A percentile compares a stretch with the other conserved stretches of the same genome.
Evolutionary conservation across 2,329 filamentous ascomycete genomes (phyloP).

Genomic region (Colletotrichum phormii): DNA sequence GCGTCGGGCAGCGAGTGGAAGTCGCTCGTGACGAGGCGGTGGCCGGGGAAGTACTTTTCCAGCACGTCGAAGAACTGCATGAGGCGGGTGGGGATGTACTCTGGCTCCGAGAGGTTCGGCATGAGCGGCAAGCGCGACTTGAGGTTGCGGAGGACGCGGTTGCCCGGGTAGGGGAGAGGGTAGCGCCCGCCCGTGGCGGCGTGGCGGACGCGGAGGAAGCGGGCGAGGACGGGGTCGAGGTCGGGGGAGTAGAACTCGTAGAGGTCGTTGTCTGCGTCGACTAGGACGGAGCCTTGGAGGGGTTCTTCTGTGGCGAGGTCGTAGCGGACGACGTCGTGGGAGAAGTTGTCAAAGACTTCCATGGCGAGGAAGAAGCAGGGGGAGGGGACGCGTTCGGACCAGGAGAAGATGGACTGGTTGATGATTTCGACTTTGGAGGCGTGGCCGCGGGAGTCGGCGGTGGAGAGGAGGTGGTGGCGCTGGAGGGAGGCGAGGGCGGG

Average conservation of each 20-base stretch:
- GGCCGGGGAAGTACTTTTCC: constrained; percentile 87
- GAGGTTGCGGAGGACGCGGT: constrained; percentile 69
- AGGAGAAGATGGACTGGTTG: constrained; percentile 95
- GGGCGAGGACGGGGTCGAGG: constrained; percentile 84
- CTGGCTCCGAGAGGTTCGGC: constrained; percentile 81
- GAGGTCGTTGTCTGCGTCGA: constrained; percentile 88
- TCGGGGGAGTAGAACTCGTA: constrained; percentile 90
- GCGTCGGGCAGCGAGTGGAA: constrained; percentile 89
- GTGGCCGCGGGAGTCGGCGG: constrained; percentile 79
- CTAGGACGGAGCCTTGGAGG: constrained; percentile 88
- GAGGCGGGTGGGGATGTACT: constrained; percentile 93
- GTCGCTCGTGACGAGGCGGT: constrained; percentile 89
- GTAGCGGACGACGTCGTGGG: constrained; percentile 94
- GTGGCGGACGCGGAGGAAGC: constrained; percentile 87
- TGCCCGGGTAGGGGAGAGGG: constrained; percentile 69
- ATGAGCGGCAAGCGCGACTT: constrained; percentile 75
- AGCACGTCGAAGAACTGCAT: constrained; percentile 98
- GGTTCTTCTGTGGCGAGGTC: constrained; percentile 83
- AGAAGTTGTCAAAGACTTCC: constrained; percentile 99
- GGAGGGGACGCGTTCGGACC: constrained; percentile 86
- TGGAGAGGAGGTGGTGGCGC: constrained; percentile 73
- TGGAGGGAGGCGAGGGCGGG: constrained; percentile 83
- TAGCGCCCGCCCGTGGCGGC: constrained; percentile 76
- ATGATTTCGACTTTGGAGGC: constrained; percentile 90
- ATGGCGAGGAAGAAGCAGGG: constrained; percentile 98